Evolutionary conservation across 2,329 filamentous ascomycete genomes (phyloP).

Genomic region (Phyllosticta citriasiana): DNA sequence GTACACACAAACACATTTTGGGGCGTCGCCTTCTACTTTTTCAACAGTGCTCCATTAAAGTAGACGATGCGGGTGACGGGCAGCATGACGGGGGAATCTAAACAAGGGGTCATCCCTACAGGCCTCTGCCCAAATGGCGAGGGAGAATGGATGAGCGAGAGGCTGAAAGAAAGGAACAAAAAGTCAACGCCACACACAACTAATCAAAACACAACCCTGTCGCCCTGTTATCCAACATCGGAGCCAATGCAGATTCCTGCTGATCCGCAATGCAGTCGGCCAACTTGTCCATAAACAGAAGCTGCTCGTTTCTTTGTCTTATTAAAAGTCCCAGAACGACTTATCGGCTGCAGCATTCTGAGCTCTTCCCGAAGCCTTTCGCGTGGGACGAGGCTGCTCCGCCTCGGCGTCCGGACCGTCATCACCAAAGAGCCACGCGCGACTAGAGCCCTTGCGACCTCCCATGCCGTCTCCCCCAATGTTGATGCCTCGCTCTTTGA

Average conservation of each 20-base stretch:
- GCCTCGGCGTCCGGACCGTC: constrained; percentile 19
- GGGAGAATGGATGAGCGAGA: background rate
- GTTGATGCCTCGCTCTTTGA: constrained; percentile 26
- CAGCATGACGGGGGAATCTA: background rate
- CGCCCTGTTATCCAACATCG: background rate
- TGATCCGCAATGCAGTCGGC: background rate
- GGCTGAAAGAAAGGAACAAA: background rate
- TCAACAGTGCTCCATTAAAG: background rate
- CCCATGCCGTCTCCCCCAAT: constrained; percentile 32
- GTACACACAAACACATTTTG: too few relatives aligned
- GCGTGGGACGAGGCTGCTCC: constrained; percentile 8
- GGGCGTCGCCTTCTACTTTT: too few relatives aligned
- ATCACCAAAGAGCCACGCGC: constrained; percentile 34
- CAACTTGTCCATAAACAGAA: too few relatives aligned
- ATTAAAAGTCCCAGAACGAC: constrained; percentile 24
- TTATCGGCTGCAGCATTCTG: constrained; percentile 7
- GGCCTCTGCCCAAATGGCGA: background rate
- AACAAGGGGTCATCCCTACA: background rate
- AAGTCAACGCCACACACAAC: background rate
- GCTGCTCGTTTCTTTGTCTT: background rate
- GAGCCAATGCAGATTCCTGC: background rate
- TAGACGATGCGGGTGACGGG: background rate
- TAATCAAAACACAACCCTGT: background rate
- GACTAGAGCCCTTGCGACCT: constrained; percentile 23
- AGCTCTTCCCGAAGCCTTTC: constrained; percentile 11